Evolutionary conservation across 345 rosid species (phyloP).

Genomic region (Sonneratia caseolaris): DNA sequence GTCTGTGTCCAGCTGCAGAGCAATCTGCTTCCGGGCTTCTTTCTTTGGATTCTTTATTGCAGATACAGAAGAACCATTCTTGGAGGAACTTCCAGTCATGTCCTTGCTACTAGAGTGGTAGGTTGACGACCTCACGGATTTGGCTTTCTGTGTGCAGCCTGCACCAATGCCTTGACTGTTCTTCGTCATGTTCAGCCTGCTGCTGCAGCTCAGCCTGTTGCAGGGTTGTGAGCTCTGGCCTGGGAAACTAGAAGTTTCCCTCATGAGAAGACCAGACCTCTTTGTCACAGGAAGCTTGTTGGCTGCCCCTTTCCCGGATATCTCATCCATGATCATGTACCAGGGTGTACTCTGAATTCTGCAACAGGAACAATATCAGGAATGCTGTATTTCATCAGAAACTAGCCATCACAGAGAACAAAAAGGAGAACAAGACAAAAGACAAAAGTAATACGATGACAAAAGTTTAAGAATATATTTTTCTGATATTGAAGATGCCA

Average conservation of each 20-base stretch:
- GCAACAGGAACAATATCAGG: slow-evolving; percentile 9
- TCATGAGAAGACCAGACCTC: slow-evolving; percentile 41
- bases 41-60: slow-evolving; percentile 21
- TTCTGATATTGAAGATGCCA: not conserved
- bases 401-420: not conserved
- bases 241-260: slow-evolving; percentile 46
- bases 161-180: slow-evolving; percentile 25
- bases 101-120: slow-evolving; percentile 57
- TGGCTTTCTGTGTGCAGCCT: slow-evolving; percentile 36
- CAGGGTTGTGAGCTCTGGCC: slow-evolving; percentile 50
- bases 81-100: slow-evolving; percentile 59
- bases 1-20: slow-evolving; percentile 42
- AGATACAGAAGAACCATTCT: slow-evolving; percentile 20
- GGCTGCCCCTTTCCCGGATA: slow-evolving; percentile 53
- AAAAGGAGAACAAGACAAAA: not conserved
- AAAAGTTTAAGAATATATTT: not conserved
- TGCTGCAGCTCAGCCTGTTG: slow-evolving; percentile 56
- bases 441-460: not conserved
- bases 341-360: slow-evolving; percentile 20
- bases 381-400: not conserved
- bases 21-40: slow-evolving; percentile 31
- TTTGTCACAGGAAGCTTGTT: slow-evolving; percentile 38
- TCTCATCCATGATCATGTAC: slow-evolving; percentile 52
- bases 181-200: slow-evolving; percentile 42
- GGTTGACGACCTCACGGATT: slow-evolving; percentile 39